Conservation (phyloP, 805 yeast species). For the Wickerhamomyces mucosus region DNA sequence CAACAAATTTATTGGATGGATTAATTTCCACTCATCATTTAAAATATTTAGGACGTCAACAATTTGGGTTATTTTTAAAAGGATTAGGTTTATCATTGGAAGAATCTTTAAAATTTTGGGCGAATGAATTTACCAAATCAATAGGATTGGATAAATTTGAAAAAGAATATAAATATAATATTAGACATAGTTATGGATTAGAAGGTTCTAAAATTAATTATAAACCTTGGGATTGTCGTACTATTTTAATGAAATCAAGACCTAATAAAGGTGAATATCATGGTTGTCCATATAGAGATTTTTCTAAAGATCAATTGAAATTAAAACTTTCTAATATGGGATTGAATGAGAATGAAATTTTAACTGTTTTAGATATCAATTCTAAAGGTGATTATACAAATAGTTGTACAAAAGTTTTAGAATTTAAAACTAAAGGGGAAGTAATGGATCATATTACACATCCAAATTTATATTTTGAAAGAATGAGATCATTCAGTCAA, state of each 20-base stretch:
- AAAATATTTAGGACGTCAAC: slow-evolving; percentile 77
- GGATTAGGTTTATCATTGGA: slow-evolving; percentile 84
- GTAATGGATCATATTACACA: slow-evolving; percentile 43
- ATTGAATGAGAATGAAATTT: slow-evolving; percentile 46
- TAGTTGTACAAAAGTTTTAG: slow-evolving; percentile 88
- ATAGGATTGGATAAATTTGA: slow-evolving; percentile 67
- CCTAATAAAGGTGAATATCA: slow-evolving; percentile 65
- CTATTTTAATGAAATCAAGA: slow-evolving; percentile 62
- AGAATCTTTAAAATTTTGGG: slow-evolving; percentile 85
- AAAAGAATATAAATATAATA: slow-evolving; percentile 82
- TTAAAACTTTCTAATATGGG: slow-evolving; percentile 54
- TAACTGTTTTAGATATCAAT: slow-evolving; percentile 58
- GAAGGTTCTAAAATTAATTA: slow-evolving; percentile 86
- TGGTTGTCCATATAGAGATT: slow-evolving; percentile 89
- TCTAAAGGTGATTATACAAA: slow-evolving; percentile 63
- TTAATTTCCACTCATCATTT: slow-evolving; percentile 58
- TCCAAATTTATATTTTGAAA: slow-evolving; percentile 82
- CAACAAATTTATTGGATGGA: slow-evolving; percentile 54
- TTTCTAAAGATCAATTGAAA: slow-evolving; percentile 54
- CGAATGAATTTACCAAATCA: slow-evolving; percentile 54
- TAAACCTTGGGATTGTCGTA: slow-evolving; percentile 77
- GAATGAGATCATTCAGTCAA: slow-evolving; percentile 65
- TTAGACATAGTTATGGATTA: slow-evolving; percentile 83
- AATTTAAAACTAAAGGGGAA: slow-evolving; percentile 47
- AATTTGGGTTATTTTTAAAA: slow-evolving; percentile 73